Base-by-base conservation (phyloP, 345 rosid species). In the Jatropha curcas region DNA sequence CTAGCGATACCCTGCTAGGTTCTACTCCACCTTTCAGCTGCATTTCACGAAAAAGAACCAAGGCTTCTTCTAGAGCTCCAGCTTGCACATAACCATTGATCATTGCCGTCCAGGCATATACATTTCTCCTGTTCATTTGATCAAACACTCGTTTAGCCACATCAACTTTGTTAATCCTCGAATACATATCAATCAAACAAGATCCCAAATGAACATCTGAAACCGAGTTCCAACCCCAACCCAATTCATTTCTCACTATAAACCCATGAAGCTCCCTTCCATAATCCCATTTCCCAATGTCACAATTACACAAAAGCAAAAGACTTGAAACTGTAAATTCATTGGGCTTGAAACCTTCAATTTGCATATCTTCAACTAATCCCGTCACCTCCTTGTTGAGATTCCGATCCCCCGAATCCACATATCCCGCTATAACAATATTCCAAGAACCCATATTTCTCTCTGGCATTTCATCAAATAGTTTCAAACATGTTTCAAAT, bases 201-300 rank as follows among this genome's bases (percentile, higher is more conserved):
- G 85, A 86, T 20, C 74, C 88, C 81, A 88, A 74, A 73, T 83
- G 85, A 67, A 79, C 75, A 74, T 82, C 88, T 1, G 80, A 79
- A 48, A 76, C 83, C 4, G n/a, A 77, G 27, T 73, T 79, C 8
- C 13, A 74, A 52, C 56, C 55, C 24, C 61, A 24, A 37, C 58
- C 81, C 82, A 82, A 50, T 68, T 74, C 80, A 73, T 78, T 84
- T 72, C 84, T 84, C 60, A 87, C 57, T 27, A 78, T 45, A 76
- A 75, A 86, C 50, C 90, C 83, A 75, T 88, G 96, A 37, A 90
- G 84, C 74, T 87, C 88, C 82, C 86, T 79, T 13, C 96, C 96
- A 68, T 76, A 76, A 56, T 68, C 76, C 33, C 65, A 46, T 64
- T 48, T 81, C 68, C 65, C 57, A 46, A 11, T 14, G 72, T 61